Evolutionary conservation across 495 filamentous ascomycete genomes (phyloP).

Genomic region (Hypoxylon lenormandii): DNA sequence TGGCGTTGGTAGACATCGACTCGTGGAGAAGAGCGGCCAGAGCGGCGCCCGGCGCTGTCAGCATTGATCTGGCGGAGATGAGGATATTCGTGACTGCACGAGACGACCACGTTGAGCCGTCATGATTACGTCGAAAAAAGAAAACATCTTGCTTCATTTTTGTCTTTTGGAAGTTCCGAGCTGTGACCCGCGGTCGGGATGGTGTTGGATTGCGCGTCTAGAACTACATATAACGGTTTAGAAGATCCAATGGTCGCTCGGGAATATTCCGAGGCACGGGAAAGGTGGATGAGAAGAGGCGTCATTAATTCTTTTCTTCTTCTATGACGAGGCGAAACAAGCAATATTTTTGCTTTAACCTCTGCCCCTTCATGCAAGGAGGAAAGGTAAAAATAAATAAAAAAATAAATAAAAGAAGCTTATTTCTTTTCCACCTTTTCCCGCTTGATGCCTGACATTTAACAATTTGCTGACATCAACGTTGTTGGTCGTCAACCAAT

Average conservation of each 20-base stretch:
- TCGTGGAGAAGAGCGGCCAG: constrained; percentile 7
- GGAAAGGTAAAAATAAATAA: background rate
- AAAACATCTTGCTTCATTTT: background rate
- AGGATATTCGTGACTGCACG: constrained; percentile 23
- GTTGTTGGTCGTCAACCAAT: constrained; percentile 1
- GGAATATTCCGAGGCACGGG: constrained; percentile 31
- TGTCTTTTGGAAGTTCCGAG: constrained; percentile 23
- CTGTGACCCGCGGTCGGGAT: background rate
- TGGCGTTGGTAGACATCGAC: constrained; percentile 4
- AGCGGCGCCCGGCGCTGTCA: background rate
- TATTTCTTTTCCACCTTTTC: constrained; percentile 38
- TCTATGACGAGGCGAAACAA: background rate
- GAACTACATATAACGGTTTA: constrained; percentile 6
- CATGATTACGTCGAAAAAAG: constrained; percentile 9
- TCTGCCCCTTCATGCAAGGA: background rate
- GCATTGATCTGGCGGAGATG: constrained; percentile 35
- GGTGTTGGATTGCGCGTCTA: background rate
- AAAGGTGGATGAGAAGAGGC: constrained; percentile 11
- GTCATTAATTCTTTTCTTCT: constrained; percentile 9
- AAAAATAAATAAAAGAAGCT: constrained; percentile 37
- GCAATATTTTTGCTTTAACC: background rate
- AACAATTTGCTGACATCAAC: background rate
- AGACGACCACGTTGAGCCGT: constrained; percentile 19
- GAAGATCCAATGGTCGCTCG: constrained; percentile 27
- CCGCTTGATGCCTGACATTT: constrained; percentile 1